Conservation (phyloP, 2,329 filamentous ascomycete species). For the Colletotrichum tabaci region DNA sequence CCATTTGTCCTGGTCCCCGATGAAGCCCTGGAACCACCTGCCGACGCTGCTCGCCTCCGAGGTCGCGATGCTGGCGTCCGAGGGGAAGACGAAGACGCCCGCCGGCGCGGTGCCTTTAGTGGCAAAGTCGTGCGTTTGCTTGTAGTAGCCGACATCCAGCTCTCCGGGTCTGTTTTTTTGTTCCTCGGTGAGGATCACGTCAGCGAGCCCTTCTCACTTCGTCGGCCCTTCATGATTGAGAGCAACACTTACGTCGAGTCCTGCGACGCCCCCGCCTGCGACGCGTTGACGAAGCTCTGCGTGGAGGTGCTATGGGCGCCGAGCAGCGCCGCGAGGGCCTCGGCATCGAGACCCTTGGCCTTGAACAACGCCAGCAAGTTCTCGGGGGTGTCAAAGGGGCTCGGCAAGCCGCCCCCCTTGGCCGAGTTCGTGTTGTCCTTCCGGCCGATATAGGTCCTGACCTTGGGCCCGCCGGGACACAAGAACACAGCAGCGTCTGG, state of each 20-base stretch:
- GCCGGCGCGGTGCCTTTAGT: conserved; percentile 51
- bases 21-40: conserved; percentile 48
- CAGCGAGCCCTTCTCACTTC: neutral
- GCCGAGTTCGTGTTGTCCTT: conserved; percentile 58
- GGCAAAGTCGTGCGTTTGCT: conserved; percentile 53
- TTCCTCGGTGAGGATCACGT: neutral
- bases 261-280: conserved; percentile 61
- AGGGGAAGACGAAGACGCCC: conserved; percentile 58
- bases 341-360: conserved; percentile 66
- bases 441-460: conserved; percentile 67
- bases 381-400: conserved; percentile 56
- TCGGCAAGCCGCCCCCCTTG: conserved; percentile 60
- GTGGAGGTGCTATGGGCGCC: conserved; percentile 68
- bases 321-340: conserved; percentile 66
- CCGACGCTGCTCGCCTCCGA: conserved; percentile 56
- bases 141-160: conserved; percentile 68
- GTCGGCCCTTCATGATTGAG: neutral
- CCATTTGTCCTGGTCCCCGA: conserved; percentile 56
- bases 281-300: conserved; percentile 60
- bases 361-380: conserved; percentile 64
- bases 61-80: conserved; percentile 57
- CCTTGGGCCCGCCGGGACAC: conserved; percentile 62
- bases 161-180: conserved; percentile 54
- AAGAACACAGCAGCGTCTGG: conserved; percentile 64
- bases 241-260: conserved; percentile 58